These are phyloP conservation scores for Cercospora sp. DNA, from an alignment of 2,329 filamentous ascomycete species.

Conservation along the genomic window DNA sequence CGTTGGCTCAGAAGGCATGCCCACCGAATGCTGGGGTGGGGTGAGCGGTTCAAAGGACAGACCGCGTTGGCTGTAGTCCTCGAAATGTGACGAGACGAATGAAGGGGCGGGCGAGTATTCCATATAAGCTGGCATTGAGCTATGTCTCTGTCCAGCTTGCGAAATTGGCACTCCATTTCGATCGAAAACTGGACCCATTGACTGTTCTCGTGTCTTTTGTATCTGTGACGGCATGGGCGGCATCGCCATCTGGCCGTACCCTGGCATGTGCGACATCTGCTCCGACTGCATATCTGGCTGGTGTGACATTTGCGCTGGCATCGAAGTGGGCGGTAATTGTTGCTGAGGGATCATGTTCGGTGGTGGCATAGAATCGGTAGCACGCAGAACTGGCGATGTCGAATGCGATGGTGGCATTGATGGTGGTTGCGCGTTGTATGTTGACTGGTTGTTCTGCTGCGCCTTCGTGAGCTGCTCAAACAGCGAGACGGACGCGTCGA, in stretches of 20 bases:
- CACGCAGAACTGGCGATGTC: constrained; percentile 83
- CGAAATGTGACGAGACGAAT: constrained; percentile 97
- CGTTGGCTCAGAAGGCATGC: constrained; percentile 81
- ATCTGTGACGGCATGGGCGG: constrained; percentile 68
- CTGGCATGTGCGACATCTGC: constrained; percentile 59
- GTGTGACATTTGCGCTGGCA: constrained; percentile 33
- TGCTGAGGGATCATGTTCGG: constrained; percentile 71
- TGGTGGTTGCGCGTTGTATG: constrained; percentile 58
- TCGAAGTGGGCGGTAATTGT: constrained; percentile 32
- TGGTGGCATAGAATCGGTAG: constrained; percentile 91
- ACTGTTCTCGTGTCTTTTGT: constrained; percentile 81
- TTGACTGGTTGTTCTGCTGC: constrained; percentile 97
- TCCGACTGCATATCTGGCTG: constrained; percentile 60
- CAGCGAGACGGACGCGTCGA: constrained; percentile 97
- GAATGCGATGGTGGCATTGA: constrained; percentile 67
- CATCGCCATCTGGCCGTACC: constrained; percentile 74
- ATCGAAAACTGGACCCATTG: constrained; percentile 77
- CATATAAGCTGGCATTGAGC: constrained; percentile 97
- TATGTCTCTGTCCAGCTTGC: constrained; percentile 84
- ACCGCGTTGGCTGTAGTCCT: constrained; percentile 95
- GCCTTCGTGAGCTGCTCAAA: constrained; percentile 99
- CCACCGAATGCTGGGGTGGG: constrained; percentile 86
- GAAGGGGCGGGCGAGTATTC: constrained; percentile 98
- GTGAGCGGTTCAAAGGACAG: constrained; percentile 97
- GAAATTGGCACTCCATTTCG: constrained; percentile 84